A percentile compares a stretch with the other conserved stretches of the same genome.
Conservation (phyloP, 768 basidiomycete genomes). For the Collybia mongolica region DNA sequence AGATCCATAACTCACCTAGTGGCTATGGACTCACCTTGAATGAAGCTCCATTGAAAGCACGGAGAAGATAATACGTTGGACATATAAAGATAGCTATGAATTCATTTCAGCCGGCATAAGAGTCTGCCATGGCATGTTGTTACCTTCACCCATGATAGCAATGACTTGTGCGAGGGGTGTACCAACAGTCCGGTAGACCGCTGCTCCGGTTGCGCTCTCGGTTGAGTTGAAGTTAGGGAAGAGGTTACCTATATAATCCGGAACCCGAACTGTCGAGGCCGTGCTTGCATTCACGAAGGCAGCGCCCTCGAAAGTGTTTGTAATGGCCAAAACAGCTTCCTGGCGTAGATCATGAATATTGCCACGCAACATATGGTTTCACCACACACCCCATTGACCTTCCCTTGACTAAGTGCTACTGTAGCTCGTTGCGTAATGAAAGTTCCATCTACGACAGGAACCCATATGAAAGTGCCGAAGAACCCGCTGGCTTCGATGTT, state of each 20-base stretch:
- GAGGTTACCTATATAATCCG: slow-evolving; percentile 29
- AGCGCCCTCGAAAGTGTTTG: slow-evolving; percentile 35
- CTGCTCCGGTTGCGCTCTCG: slow-evolving; percentile 20
- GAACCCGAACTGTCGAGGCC: slow-evolving; percentile 18
- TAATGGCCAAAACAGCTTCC: slow-evolving; percentile 31
- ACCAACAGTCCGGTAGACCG: slow-evolving; percentile 26
- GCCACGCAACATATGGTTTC: neutral
- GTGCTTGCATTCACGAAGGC: slow-evolving; percentile 31
- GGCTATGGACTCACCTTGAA: slow-evolving; percentile 26
- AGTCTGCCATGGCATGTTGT: too few species aligned
- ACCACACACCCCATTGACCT: slow-evolving; percentile 37
- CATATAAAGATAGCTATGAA: slow-evolving; percentile 40
- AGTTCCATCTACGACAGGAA: slow-evolving; percentile 44
- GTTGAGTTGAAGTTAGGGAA: slow-evolving; percentile 31
- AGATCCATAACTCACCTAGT: neutral
- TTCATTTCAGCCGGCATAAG: too few species aligned
- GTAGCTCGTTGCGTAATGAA: slow-evolving; percentile 42
- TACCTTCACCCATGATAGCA: slow-evolving; percentile 37
- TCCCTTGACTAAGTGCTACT: slow-evolving; percentile 28
- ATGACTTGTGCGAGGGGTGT: slow-evolving; percentile 27
- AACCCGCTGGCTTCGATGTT: slow-evolving; percentile 26
- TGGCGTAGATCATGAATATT: slow-evolving; percentile 5
- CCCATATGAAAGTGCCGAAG: slow-evolving; percentile 33
- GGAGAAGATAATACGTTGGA: slow-evolving; percentile 35
- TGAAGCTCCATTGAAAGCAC: slow-evolving; percentile 22